phyloP scores from a whole-genome alignment of 2,329 filamentous ascomycete species.

The Mollisiaceae sp. region DNA sequence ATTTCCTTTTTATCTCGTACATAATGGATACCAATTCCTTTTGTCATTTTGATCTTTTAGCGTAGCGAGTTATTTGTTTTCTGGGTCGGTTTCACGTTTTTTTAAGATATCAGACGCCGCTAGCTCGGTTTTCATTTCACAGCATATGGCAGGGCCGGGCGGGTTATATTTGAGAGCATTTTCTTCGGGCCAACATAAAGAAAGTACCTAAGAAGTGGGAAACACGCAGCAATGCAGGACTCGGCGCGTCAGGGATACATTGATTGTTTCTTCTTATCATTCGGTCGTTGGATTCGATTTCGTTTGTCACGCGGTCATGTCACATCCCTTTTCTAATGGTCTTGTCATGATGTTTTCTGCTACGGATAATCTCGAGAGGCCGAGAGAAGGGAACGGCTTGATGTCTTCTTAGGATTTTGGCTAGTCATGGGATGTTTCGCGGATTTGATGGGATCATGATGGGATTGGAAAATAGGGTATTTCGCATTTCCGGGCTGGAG shows the following conservation, averaged over 20 bases:
- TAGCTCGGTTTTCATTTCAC: slow-evolving; percentile 42
- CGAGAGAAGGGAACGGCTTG: slow-evolving; percentile 37
- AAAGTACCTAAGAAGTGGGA: slow-evolving; percentile 54
- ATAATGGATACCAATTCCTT: slow-evolving; percentile 45
- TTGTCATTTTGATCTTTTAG: slow-evolving; percentile 50
- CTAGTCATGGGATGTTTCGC: slow-evolving; percentile 15
- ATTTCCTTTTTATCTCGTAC: slow-evolving; percentile 36
- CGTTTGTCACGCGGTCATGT: slow-evolving; percentile 40
- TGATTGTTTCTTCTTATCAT: slow-evolving; percentile 40
- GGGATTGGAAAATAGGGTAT: slow-evolving; percentile 26
- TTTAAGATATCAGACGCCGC: slow-evolving; percentile 50
- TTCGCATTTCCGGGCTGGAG: slow-evolving; percentile 30
- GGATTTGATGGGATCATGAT: slow-evolving; percentile 27
- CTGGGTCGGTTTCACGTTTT: slow-evolving; percentile 45
- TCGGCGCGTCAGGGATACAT: slow-evolving; percentile 47
- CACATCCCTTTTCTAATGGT: slow-evolving; percentile 32
- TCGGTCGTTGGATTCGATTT: slow-evolving; percentile 36
- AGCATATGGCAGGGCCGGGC: slow-evolving; percentile 42
- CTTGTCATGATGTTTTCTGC: slow-evolving; percentile 31
- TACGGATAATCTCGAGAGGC: slow-evolving; percentile 24
- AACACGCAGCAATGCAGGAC: slow-evolving; percentile 67
- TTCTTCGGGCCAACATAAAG: slow-evolving; percentile 46
- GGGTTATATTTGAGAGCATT: slow-evolving; percentile 41
- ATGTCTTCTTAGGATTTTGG: slow-evolving; percentile 35
- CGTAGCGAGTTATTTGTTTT: slow-evolving; percentile 55